Conservation (phyloP, 345 rosid genomes). For the Abelmoschus esculentus region DNA sequence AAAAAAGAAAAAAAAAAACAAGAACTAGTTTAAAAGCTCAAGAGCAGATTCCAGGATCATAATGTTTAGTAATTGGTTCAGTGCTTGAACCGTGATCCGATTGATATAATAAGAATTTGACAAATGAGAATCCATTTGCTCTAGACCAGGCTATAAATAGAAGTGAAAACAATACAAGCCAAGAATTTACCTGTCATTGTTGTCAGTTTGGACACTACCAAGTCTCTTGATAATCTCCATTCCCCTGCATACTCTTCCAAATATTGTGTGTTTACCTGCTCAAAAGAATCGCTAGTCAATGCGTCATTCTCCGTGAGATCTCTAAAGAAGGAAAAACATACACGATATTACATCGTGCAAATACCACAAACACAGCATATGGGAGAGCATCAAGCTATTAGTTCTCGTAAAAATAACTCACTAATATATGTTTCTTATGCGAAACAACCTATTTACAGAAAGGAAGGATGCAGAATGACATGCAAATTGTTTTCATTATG, state of each 20-base stretch:
- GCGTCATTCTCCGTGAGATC: not conserved
- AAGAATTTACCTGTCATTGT: constrained; percentile 64
- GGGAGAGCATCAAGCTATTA: not conserved
- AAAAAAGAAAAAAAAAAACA: not conserved
- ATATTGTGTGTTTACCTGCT: constrained; percentile 37
- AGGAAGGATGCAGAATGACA: not conserved
- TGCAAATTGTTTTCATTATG: not conserved
- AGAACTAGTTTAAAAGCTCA: not conserved
- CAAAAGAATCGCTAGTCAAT: not conserved
- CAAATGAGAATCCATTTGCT: not conserved
- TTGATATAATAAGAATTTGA: no score
- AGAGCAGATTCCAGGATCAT: no score
- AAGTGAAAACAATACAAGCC: not conserved
- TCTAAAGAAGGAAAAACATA: not conserved
- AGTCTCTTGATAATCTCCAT: constrained; percentile 95
- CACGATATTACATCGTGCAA: not conserved
- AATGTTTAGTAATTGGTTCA: no score
- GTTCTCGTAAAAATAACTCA: not conserved
- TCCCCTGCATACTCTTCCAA: constrained; percentile 87
- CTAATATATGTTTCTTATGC: not conserved
- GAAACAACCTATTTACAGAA: not conserved
- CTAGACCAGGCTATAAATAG: not conserved
- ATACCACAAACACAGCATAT: not conserved
- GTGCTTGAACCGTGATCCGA: not conserved
- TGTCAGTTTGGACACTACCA: constrained; percentile 93